Evolutionary conservation across 2,329 filamentous ascomycete species (phyloP).

Genomic region (Scedosporium apiospermum): DNA sequence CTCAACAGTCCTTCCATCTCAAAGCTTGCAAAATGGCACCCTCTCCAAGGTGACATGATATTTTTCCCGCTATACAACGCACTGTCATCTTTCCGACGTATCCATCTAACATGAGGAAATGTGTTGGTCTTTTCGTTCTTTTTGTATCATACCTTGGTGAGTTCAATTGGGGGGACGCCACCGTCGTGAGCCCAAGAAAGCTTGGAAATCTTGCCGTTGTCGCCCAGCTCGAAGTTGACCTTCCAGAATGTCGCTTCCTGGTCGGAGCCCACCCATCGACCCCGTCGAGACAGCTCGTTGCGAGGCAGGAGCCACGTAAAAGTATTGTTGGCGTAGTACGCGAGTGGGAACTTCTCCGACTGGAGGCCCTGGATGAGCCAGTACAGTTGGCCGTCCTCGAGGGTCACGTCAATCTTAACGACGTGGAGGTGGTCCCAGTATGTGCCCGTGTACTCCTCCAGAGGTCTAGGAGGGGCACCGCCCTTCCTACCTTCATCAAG

Average conservation of each 20-base stretch:
- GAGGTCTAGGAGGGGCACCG: not conserved
- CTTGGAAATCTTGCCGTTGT: not conserved
- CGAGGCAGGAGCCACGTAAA: conserved; percentile 3
- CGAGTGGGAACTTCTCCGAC: conserved; percentile 3
- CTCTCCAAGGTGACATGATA: too few relatives aligned
- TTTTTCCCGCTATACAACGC: too few relatives aligned
- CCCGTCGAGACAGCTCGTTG: not conserved
- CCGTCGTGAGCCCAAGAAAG: not conserved
- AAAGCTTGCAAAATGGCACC: too few relatives aligned
- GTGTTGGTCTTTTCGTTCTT: too few relatives aligned
- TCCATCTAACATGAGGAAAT: too few relatives aligned
- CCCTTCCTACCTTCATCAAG: not conserved
- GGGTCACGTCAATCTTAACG: not conserved
- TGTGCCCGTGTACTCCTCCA: not conserved
- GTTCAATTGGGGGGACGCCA: not conserved
- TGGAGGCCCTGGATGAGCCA: conserved; percentile 3
- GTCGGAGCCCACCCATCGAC: not conserved
- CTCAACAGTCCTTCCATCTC: too few relatives aligned
- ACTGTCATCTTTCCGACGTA: too few relatives aligned
- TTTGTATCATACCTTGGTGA: not conserved
- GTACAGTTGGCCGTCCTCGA: not conserved
- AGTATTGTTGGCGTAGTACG: conserved; percentile 5
- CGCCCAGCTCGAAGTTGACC: not conserved
- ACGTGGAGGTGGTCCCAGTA: not conserved
- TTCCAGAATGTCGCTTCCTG: not conserved